phyloP scores from a whole-genome alignment of 768 basidiomycete species.

The Tylopilus felleus region DNA sequence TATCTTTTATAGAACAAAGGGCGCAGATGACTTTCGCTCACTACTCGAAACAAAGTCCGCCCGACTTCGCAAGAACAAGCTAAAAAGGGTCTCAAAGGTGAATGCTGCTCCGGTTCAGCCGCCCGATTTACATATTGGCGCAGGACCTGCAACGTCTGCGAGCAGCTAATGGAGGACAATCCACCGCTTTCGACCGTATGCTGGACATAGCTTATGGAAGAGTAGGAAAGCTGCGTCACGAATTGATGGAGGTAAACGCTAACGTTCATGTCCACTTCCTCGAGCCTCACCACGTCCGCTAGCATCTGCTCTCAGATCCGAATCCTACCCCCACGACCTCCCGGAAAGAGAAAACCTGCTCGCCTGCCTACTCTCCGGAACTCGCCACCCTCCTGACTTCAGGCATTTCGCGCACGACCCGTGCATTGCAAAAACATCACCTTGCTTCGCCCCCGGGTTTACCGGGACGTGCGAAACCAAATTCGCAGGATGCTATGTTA shows the following conservation, averaged over 20 bases:
- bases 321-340: constrained; percentile 44
- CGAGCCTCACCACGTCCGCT: constrained; percentile 7
- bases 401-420: constrained; percentile 42
- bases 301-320: constrained; percentile 59
- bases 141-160: constrained; percentile 55
- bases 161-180: constrained; percentile 50
- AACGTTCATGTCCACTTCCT: background rate
- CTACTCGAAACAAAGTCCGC: constrained; percentile 36
- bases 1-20: constrained; percentile 61
- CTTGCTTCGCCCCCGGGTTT: constrained; percentile 52
- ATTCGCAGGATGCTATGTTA: constrained; percentile 54
- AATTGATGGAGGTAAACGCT: constrained; percentile 56
- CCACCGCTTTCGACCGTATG: constrained; percentile 51
- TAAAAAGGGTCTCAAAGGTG: constrained; percentile 54
- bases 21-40: constrained; percentile 53
- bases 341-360: constrained; percentile 50
- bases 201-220: constrained; percentile 75
- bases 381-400: constrained; percentile 62
- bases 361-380: constrained; percentile 63
- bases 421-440: constrained; percentile 38
- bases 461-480: constrained; percentile 53
- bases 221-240: constrained; percentile 65
- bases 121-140: background rate
- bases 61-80: constrained; percentile 36
- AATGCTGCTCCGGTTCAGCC: background rate